Evolutionary conservation across 2,329 filamentous ascomycete species (phyloP), one percentile per base, ranked within the genome.

Genomic region (Gyromitra esculenta): DNA sequence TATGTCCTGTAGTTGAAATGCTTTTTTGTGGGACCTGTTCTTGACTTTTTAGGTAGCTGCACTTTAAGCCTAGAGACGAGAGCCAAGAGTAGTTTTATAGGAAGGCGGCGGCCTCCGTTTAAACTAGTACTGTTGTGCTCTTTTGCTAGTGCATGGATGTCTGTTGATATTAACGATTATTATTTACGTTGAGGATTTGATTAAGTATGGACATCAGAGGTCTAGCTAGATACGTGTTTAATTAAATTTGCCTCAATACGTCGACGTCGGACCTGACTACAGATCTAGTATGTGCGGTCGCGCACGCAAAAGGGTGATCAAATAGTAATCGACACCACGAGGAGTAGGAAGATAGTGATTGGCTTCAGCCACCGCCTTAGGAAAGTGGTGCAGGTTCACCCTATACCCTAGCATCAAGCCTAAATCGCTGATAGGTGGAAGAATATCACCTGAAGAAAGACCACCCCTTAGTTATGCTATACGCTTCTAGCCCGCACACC

Each of bases 71-170:
- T 57, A 11, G 68, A 71, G 56, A 35, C 57, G 57, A 64, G 68
- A 71, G 57, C 35, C 25, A 50, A 21, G 8, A 6, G 9, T 21
- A 31, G 2, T 37, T 18, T 56, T 71, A 59, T 71, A 71, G 59
- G 68, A 64, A 63, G 21, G 68, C 68, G 68, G 68, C 59, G 67
- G 57, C 37, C 21, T 64, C 68, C 68, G 68, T 31, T 21, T 21
- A 54, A 21, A 25, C 25, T 31, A 31, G 25, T 31, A 54, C 11
- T 11, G 15, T 41, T 63, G 6, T 31, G 35, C n/a, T 45, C 13
- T 31, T 35, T 59, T 11, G 37, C 59, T 21, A 48, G 56, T 37
- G 1, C 25, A 31, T 31, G 25, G 25, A 31, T 31, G 25, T 31
- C 25, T 31, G 25, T 57, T 54, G 37, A 54, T 54, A 66, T n/a